phyloP scores from a whole-genome alignment of 2,329 filamentous ascomycete species.

The Ciborinia camelliae region DNA sequence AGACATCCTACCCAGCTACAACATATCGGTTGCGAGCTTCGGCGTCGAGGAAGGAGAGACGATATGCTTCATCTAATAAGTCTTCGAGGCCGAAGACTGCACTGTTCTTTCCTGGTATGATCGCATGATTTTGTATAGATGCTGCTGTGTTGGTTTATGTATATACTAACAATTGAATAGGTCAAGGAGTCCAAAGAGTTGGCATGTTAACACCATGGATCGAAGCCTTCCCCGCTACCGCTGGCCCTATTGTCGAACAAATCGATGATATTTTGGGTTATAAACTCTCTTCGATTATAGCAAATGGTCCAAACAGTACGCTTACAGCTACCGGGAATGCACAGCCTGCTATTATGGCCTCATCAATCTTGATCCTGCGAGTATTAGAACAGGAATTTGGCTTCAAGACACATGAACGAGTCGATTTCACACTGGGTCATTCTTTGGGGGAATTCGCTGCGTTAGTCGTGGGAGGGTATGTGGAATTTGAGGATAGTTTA shows the following conservation, averaged over 20 bases:
- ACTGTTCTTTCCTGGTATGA: constrained; percentile 41
- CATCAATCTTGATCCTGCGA: constrained; percentile 82
- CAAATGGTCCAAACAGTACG: constrained; percentile 69
- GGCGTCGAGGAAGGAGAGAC: not conserved
- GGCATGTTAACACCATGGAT: constrained; percentile 87
- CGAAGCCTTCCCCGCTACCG: constrained; percentile 76
- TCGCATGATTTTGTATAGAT: not conserved
- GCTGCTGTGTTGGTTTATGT: not conserved
- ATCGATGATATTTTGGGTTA: constrained; percentile 75
- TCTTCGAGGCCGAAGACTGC: constrained; percentile 36
- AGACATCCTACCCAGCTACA: not conserved
- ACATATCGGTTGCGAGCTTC: constrained; percentile 8
- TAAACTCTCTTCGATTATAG: constrained; percentile 74
- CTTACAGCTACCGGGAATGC: constrained; percentile 83
- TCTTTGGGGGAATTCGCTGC: constrained; percentile 92
- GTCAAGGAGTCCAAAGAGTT: constrained; percentile 84
- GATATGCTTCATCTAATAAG: constrained; percentile 5
- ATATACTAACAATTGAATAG: constrained; percentile 42
- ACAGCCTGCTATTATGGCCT: constrained; percentile 95
- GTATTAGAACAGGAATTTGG: constrained; percentile 82
- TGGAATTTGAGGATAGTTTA: constrained; percentile 74
- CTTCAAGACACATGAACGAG: constrained; percentile 66
- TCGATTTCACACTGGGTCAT: constrained; percentile 84
- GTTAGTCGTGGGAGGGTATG: constrained; percentile 77
- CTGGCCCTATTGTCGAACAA: constrained; percentile 74